Evolutionary conservation across 352 stramenopile species (phyloP).

Genomic region (Phytophthora melonis): DNA sequence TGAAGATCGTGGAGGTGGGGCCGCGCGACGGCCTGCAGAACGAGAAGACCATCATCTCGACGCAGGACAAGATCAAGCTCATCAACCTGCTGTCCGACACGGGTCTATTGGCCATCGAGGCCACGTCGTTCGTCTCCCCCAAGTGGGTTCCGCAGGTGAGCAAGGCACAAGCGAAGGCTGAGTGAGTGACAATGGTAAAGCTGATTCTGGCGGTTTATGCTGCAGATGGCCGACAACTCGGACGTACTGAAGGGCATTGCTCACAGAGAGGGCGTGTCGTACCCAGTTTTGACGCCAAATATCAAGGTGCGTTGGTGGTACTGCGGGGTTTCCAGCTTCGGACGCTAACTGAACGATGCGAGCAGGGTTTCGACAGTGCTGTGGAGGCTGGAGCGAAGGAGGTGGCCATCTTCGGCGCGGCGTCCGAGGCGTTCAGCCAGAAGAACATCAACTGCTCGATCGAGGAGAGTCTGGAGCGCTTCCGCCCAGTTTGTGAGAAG

Average conservation of each 20-base stretch:
- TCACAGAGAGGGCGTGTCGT: conserved; percentile 81
- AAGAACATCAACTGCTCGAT: conserved; percentile 99
- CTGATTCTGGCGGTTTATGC: background rate
- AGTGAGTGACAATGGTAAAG: background rate
- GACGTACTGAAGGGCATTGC: conserved; percentile 91
- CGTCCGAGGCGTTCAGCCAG: conserved; percentile 95
- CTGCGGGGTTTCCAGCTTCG: background rate
- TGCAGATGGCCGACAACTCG: conserved; percentile 93
- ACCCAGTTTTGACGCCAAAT: conserved; percentile 95
- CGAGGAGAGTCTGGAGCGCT: conserved; percentile 94
- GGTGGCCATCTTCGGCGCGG: conserved; percentile 96
- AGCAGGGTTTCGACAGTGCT: conserved; percentile 89
- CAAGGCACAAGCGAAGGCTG: background rate
- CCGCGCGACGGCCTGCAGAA: conserved; percentile 97
- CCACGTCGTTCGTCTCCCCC: conserved; percentile 96
- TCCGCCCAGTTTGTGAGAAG: conserved; percentile 89
- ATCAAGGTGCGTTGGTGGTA: conserved; percentile 60
- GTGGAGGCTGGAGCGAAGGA: conserved; percentile 89
- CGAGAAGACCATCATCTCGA: conserved; percentile 90
- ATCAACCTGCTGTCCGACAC: conserved; percentile 92
- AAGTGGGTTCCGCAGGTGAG: conserved; percentile 96
- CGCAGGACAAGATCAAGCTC: conserved; percentile 92
- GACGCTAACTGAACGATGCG: background rate
- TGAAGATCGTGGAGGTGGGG: conserved; percentile 96
- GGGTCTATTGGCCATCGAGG: conserved; percentile 92